These are phyloP conservation scores for Schizothecium vesticola DNA, from an alignment of 495 filamentous ascomycete species.

Conservation along the genomic window DNA sequence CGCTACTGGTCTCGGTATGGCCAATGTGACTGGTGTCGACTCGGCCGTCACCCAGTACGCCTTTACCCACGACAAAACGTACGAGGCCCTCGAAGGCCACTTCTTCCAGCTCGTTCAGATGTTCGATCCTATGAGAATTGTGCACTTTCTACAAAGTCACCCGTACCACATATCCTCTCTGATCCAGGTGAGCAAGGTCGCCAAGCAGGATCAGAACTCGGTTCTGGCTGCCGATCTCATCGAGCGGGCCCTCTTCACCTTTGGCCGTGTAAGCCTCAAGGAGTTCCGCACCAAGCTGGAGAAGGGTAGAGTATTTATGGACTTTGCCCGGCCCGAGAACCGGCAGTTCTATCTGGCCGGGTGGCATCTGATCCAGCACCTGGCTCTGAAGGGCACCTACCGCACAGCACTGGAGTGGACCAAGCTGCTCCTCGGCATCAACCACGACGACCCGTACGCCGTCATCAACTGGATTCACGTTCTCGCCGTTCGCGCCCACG, in stretches of 20 bases:
- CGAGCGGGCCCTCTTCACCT: slow-evolving; percentile 87
- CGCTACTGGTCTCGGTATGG: slow-evolving; percentile 81
- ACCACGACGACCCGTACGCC: slow-evolving; percentile 78
- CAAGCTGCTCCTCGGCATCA: slow-evolving; percentile 72
- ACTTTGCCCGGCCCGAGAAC: slow-evolving; percentile 77
- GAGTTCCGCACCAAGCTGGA: slow-evolving; percentile 70
- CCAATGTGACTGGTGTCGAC: slow-evolving; percentile 45
- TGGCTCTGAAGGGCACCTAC: slow-evolving; percentile 88
- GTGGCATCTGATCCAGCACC: slow-evolving; percentile 79
- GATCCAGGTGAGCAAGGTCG: slow-evolving; percentile 86
- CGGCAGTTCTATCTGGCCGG: slow-evolving; percentile 86
- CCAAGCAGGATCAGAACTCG: slow-evolving; percentile 82
- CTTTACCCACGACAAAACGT: slow-evolving; percentile 69
- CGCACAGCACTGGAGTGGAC: slow-evolving; percentile 90
- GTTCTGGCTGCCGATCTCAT: slow-evolving; percentile 80
- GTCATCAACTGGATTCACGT: slow-evolving; percentile 75
- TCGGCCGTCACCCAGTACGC: slow-evolving; percentile 59
- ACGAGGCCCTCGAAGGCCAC: slow-evolving; percentile 67
- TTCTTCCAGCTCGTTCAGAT: slow-evolving; percentile 77
- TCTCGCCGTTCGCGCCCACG: slow-evolving; percentile 70
- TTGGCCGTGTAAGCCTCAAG: slow-evolving; percentile 78
- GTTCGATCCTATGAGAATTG: slow-evolving; percentile 65
- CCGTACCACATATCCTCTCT: slow-evolving; percentile 91
- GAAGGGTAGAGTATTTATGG: slow-evolving; percentile 70
- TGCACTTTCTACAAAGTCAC: slow-evolving; percentile 39